phyloP scores from a whole-genome alignment of 2,329 filamentous ascomycete genomes.

The Aspergillus thermomutatus region DNA sequence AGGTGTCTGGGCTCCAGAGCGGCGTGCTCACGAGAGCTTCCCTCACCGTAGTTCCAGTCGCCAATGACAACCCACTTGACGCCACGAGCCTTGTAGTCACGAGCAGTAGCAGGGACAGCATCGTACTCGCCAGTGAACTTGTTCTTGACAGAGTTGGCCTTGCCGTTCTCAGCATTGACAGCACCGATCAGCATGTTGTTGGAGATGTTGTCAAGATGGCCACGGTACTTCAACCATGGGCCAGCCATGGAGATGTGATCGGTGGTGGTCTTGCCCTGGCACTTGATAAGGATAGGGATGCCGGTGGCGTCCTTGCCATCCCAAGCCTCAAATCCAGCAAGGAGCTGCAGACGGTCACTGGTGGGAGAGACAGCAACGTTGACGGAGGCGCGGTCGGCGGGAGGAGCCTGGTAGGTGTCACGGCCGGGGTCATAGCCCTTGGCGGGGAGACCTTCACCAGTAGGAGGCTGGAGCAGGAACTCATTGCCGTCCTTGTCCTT shows the following conservation, averaged over 20 bases:
- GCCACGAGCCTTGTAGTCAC: slow-evolving; percentile 97
- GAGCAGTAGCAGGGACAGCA: slow-evolving; percentile 87
- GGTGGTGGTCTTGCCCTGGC: slow-evolving; percentile 92
- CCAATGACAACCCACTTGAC: slow-evolving; percentile 96
- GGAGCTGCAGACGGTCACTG: slow-evolving; percentile 91
- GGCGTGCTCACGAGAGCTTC: slow-evolving; percentile 95
- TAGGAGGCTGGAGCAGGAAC: slow-evolving; percentile 79
- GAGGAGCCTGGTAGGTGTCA: slow-evolving; percentile 95
- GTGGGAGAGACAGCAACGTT: slow-evolving; percentile 78
- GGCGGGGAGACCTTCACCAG: slow-evolving; percentile 74
- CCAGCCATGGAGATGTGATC: slow-evolving; percentile 98
- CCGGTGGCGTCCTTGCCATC: slow-evolving; percentile 83
- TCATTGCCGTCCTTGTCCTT: slow-evolving; percentile 96
- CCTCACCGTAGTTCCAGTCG: slow-evolving; percentile 99
- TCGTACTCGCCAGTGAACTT: slow-evolving; percentile 76
- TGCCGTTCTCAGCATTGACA: slow-evolving; percentile 90
- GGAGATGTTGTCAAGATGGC: slow-evolving; percentile 98
- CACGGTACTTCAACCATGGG: slow-evolving; percentile 98
- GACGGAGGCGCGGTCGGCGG: slow-evolving; percentile 69
- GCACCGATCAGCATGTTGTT: slow-evolving; percentile 99
- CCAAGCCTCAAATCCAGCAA: slow-evolving; percentile 83
- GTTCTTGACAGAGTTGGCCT: slow-evolving; percentile 98
- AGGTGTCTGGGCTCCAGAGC: slow-evolving; percentile 97
- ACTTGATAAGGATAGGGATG: slow-evolving; percentile 93
- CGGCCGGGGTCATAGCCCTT: slow-evolving; percentile 85